Percentiles rank a stretch among this genome's conserved stretches.
phyloP scores from a whole-genome alignment of 495 filamentous ascomycete species.

The Opeltia flavorubescens region DNA sequence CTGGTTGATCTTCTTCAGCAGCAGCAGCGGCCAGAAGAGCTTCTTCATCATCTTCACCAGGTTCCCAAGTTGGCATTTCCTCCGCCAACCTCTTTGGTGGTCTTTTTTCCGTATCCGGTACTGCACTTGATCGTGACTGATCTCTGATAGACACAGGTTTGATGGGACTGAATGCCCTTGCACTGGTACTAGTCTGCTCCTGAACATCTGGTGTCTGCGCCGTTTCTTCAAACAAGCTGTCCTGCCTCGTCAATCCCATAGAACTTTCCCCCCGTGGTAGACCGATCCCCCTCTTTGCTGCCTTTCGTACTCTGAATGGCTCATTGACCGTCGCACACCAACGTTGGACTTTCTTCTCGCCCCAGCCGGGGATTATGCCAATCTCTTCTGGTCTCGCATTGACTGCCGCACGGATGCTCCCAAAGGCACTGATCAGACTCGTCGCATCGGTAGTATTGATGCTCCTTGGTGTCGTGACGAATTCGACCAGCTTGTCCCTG shows the following conservation, averaged over 20 bases:
- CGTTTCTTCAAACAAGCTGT: slow-evolving; percentile 14
- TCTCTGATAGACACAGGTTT: slow-evolving; percentile 22
- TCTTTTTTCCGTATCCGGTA: slow-evolving; percentile 15
- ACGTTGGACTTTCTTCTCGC: slow-evolving; percentile 78
- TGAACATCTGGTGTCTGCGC: slow-evolving; percentile 2
- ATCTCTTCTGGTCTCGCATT: slow-evolving; percentile 82
- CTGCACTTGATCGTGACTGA: slow-evolving; percentile 11
- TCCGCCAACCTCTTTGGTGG: slow-evolving; percentile 18
- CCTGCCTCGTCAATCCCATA: slow-evolving; percentile 11
- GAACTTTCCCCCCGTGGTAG: slow-evolving; percentile 16
- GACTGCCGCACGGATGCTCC: slow-evolving; percentile 68
- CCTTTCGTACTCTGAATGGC: slow-evolving; percentile 62
- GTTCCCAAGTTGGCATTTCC: slow-evolving; percentile 15
- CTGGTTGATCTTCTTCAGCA: slow-evolving; percentile 20
- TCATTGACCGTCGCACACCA: slow-evolving; percentile 74
- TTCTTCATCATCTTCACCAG: slow-evolving; percentile 26
- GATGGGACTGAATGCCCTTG: slow-evolving; percentile 2
- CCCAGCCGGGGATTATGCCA: slow-evolving; percentile 73
- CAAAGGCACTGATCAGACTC: slow-evolving; percentile 74
- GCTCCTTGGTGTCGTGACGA: slow-evolving; percentile 74
- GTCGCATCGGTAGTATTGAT: slow-evolving; percentile 93
- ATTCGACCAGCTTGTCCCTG: slow-evolving; percentile 80
- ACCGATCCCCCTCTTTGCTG: slow-evolving; percentile 36
- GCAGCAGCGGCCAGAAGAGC: slow-evolving; percentile 26
- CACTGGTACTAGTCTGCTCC: not conserved